A percentile compares a stretch with the other conserved stretches of the same genome.
Evolutionary conservation across 1,284 basidiomycete species (phyloP).

Genomic region (Cerioporus squamosus): DNA sequence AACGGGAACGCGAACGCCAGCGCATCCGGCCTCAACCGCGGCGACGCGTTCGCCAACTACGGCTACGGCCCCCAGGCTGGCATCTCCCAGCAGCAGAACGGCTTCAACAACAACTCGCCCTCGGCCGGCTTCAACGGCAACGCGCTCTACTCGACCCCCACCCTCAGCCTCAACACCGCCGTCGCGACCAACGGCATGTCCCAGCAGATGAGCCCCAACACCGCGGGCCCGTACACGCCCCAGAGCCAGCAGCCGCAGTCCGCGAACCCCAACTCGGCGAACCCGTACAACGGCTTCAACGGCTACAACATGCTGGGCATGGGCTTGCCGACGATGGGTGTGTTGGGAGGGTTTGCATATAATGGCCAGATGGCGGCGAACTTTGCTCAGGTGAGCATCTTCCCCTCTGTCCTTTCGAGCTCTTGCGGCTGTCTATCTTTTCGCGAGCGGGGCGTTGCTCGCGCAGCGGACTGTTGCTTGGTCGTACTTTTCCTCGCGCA

Average conservation of each 20-base stretch:
- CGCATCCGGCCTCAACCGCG: conserved; percentile 38
- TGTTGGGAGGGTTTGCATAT: conserved; percentile 72
- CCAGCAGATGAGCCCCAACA: conserved; percentile 71
- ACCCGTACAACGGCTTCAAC: conserved; percentile 53
- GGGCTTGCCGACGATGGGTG: conserved; percentile 70
- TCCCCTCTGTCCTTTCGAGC: too few relatives aligned
- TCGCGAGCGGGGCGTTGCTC: neutral
- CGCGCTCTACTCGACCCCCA: conserved; percentile 74
- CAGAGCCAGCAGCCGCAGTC: conserved; percentile 46
- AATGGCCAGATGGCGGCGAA: conserved; percentile 62
- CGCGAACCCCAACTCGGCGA: conserved; percentile 40
- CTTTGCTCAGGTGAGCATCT: conserved; percentile 60
- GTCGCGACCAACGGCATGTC: conserved; percentile 54
- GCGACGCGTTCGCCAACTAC: conserved; percentile 81
- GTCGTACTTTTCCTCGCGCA: too few relatives aligned
- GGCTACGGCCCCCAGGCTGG: conserved; percentile 78
- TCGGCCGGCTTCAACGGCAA: conserved; percentile 48
- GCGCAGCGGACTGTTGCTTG: neutral
- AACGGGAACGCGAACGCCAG: conserved; percentile 42
- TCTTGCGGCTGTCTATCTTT: neutral
- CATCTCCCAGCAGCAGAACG: conserved; percentile 50
- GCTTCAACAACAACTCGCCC: conserved; percentile 52
- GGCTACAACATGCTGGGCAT: conserved; percentile 79
- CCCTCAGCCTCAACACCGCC: conserved; percentile 68
- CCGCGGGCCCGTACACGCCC: conserved; percentile 44